Conservation (phyloP, 2,329 filamentous ascomycete genomes). For the Xylariaceae sp. region DNA sequence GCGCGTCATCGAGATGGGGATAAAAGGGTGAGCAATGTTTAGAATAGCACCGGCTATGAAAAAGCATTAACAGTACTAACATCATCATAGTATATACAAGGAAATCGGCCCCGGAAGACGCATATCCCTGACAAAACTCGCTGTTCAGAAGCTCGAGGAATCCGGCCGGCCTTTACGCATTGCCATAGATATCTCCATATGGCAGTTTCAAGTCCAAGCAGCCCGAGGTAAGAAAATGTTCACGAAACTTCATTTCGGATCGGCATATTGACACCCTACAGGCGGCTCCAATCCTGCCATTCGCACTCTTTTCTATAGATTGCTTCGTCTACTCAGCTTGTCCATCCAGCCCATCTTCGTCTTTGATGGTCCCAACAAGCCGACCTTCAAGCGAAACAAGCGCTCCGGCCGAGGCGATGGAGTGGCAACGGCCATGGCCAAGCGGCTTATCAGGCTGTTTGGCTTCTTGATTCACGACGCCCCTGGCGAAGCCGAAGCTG, state of each 20-base stretch:
- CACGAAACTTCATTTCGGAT: background rate
- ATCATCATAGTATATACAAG: constrained; percentile 76
- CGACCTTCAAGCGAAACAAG: constrained; percentile 88
- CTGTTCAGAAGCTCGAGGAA: constrained; percentile 75
- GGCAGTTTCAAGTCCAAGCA: constrained; percentile 93
- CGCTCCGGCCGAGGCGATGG: constrained; percentile 69
- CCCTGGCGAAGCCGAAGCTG: constrained; percentile 93
- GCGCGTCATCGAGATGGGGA: constrained; percentile 59
- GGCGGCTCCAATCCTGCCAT: constrained; percentile 87
- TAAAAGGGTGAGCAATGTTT: constrained; percentile 61
- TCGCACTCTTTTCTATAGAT: constrained; percentile 89
- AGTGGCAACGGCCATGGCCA: constrained; percentile 77
- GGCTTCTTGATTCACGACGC: constrained; percentile 85
- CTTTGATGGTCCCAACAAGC: constrained; percentile 87
- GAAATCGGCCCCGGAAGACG: constrained; percentile 84
- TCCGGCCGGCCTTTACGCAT: constrained; percentile 78
- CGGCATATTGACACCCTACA: constrained; percentile 12
- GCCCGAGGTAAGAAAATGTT: constrained; percentile 60
- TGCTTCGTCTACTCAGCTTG: constrained; percentile 76
- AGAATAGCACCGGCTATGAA: background rate
- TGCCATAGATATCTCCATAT: constrained; percentile 94
- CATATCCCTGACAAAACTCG: constrained; percentile 81
- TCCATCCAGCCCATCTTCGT: constrained; percentile 90
- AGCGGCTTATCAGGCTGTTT: constrained; percentile 83
- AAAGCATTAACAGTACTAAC: constrained; percentile 27